Evolutionary conservation across 192 early-diverging fungal species (phyloP).

Genomic region (Entrophospora sp.): DNA sequence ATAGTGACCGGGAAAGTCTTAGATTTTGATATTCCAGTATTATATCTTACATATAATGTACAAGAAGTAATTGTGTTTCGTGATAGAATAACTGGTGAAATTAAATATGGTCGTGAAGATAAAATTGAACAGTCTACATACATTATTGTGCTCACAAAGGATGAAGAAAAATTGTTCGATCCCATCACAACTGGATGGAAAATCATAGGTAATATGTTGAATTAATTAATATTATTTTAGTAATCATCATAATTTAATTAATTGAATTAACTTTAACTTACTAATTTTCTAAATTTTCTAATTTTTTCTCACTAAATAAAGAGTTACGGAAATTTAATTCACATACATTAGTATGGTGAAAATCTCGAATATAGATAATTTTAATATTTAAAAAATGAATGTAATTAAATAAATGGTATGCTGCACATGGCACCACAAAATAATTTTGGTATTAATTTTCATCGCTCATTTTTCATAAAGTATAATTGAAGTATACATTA

Average conservation of each 20-base stretch:
- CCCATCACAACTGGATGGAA: constrained; percentile 86
- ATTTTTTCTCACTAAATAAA: too few species aligned
- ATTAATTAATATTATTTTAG: neutral
- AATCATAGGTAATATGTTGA: constrained; percentile 53
- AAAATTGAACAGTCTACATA: constrained; percentile 81
- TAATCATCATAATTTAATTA: neutral
- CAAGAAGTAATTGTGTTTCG: constrained; percentile 93
- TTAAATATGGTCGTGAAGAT: constrained; percentile 83
- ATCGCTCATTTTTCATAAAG: too few species aligned
- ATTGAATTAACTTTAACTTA: neutral
- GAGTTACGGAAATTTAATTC: too few species aligned
- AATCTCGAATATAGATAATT: too few species aligned
- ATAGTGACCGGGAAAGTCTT: constrained; percentile 83
- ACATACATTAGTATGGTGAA: too few species aligned
- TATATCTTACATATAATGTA: constrained; percentile 82
- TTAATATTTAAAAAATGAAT: too few species aligned
- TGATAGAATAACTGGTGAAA: constrained; percentile 72
- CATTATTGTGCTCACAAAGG: constrained; percentile 85
- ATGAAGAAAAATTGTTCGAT: constrained; percentile 67
- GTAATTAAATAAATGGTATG: too few species aligned
- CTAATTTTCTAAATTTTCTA: neutral
- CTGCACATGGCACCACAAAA: too few species aligned
- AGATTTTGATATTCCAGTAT: constrained; percentile 88
- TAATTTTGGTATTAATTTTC: too few species aligned
- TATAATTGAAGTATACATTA: too few species aligned